Percentiles rank a stretch among this genome's conserved stretches.
Conservation (phyloP, 1,139 yeast species). For the Pneumocystis murina region DNA sequence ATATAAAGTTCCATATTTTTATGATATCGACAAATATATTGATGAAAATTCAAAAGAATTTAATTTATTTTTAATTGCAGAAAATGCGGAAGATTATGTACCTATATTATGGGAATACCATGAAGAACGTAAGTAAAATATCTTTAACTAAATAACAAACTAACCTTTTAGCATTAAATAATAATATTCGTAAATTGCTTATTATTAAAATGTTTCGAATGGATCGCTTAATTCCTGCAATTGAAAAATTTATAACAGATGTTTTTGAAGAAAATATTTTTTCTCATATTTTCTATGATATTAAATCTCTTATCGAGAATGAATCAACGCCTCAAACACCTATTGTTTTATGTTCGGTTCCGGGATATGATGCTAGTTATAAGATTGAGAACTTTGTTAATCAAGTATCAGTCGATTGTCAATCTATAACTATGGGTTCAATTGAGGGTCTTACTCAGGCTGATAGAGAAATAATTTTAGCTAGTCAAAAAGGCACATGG, state of each 20-base stretch:
- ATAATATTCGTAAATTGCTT: slow-evolving; percentile 14
- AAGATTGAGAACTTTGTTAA: slow-evolving; percentile 36
- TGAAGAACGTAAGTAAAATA: slow-evolving; percentile 10
- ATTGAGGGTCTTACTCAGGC: slow-evolving; percentile 49
- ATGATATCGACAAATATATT: neutral
- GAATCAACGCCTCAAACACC: slow-evolving; percentile 24
- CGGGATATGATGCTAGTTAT: slow-evolving; percentile 54
- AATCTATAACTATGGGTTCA: slow-evolving; percentile 60
- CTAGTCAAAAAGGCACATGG: slow-evolving; percentile 44
- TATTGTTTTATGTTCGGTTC: slow-evolving; percentile 42
- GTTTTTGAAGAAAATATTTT: slow-evolving; percentile 2
- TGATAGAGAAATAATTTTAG: slow-evolving; percentile 35
- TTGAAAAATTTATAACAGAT: slow-evolving; percentile 7
- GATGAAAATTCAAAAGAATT: neutral
- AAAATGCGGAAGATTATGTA: slow-evolving; percentile 8
- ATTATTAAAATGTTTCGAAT: slow-evolving; percentile 17
- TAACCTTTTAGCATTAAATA: slow-evolving; percentile 13
- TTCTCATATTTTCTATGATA: slow-evolving; percentile 9
- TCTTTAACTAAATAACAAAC: neutral
- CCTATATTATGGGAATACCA: slow-evolving; percentile 5
- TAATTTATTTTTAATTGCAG: neutral
- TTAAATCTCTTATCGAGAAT: slow-evolving; percentile 10
- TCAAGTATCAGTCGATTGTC: slow-evolving; percentile 20
- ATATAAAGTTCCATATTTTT: neutral
- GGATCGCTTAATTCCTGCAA: slow-evolving; percentile 15